Conservation (phyloP, 2,329 filamentous ascomycete species). For the Cryphonectria naterciae region DNA sequence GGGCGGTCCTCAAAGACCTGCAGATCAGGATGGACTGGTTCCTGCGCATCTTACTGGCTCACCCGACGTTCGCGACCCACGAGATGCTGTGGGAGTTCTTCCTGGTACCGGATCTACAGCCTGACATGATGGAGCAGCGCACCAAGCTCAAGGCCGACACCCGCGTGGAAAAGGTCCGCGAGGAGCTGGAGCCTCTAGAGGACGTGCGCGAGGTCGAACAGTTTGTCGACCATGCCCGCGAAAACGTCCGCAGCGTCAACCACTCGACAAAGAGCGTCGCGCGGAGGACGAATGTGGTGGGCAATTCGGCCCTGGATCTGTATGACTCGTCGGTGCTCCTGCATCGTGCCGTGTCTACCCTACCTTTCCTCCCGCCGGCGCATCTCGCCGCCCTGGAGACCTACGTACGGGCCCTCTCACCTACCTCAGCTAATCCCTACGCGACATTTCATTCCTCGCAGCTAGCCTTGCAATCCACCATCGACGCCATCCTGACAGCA, state of each 20-base stretch:
- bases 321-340: slow-evolving; percentile 65
- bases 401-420: slow-evolving; percentile 69
- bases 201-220: slow-evolving; percentile 89
- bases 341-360: slow-evolving; percentile 54
- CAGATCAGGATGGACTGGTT: slow-evolving; percentile 88
- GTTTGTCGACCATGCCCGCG: slow-evolving; percentile 87
- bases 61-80: slow-evolving; percentile 92
- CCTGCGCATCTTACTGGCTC: slow-evolving; percentile 80
- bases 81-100: slow-evolving; percentile 99
- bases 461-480: slow-evolving; percentile 80
- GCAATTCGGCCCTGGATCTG: slow-evolving; percentile 69
- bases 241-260: slow-evolving; percentile 85
- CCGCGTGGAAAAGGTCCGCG: slow-evolving; percentile 79
- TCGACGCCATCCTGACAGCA: slow-evolving; percentile 78
- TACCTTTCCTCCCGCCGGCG: slow-evolving; percentile 68
- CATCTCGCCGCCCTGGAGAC: slow-evolving; percentile 74
- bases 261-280: slow-evolving; percentile 82
- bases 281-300: slow-evolving; percentile 75
- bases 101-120: slow-evolving; percentile 89
- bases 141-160: slow-evolving; percentile 85
- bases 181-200: slow-evolving; percentile 84
- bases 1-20: slow-evolving; percentile 83
- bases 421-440: slow-evolving; percentile 74
- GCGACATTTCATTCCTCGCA: slow-evolving; percentile 75
- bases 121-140: slow-evolving; percentile 86